phyloP scores from a whole-genome alignment of 345 rosid genomes.

The Citrus sinensis region DNA sequence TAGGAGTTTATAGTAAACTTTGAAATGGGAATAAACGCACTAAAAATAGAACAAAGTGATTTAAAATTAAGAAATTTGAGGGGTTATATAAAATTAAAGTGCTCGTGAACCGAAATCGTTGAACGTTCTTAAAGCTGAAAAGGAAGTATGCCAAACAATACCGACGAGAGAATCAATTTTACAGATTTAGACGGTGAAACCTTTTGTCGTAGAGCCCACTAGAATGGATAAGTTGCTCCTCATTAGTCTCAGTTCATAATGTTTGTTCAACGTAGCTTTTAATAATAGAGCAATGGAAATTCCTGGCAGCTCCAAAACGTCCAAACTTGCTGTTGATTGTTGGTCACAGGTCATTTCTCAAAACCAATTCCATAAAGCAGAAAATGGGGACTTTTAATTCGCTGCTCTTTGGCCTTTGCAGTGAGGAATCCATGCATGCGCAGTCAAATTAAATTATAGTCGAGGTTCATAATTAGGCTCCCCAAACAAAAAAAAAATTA shows the following conservation, averaged over 20 bases:
- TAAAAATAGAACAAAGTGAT: not conserved
- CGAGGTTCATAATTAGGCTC: too few species aligned
- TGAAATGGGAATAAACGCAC: not conserved
- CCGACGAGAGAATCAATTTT: not conserved
- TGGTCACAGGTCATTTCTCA: not conserved
- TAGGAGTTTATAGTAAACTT: too few species aligned
- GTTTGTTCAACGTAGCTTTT: not conserved
- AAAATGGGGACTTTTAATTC: not conserved
- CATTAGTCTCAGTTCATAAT: too few species aligned
- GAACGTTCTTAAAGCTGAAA: not conserved
- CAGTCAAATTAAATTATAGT: too few species aligned
- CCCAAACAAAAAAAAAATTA: too few species aligned
- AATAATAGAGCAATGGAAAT: not conserved
- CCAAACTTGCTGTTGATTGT: not conserved
- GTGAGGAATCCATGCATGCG: too few species aligned
- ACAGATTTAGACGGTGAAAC: not conserved
- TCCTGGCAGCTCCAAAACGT: not conserved
- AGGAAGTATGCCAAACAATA: conserved; percentile 5
- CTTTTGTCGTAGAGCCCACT: not conserved
- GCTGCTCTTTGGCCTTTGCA: not conserved
- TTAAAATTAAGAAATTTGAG: too few species aligned
- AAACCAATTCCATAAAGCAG: not conserved
- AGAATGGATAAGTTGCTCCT: too few species aligned
- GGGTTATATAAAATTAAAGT: not conserved
- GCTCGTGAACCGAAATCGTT: not conserved